Percentiles rank a stretch among this genome's conserved stretches.
These are phyloP conservation scores for Geotrichum bryndzae DNA, from an alignment of 1,139 yeast genomes.

Conservation along the genomic window DNA sequence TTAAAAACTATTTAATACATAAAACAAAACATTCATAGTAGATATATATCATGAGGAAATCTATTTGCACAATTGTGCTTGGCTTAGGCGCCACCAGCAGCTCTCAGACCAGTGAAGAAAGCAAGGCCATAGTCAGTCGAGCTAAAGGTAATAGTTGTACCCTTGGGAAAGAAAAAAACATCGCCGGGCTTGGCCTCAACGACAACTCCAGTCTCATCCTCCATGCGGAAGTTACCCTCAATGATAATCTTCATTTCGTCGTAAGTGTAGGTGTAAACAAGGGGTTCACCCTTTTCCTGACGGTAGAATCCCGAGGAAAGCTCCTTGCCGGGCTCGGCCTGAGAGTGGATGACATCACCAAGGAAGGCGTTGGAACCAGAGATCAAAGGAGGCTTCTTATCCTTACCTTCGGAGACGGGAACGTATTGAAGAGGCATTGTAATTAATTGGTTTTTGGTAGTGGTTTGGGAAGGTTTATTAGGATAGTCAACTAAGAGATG, in stretches of 20 bases:
- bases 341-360: conserved; percentile 56
- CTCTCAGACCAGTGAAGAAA: conserved; percentile 61
- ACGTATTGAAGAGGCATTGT: conserved; percentile 50
- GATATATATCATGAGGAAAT: background rate
- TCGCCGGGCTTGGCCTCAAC: conserved; percentile 58
- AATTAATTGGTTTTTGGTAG: conserved; percentile 8
- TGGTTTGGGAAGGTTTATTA: background rate
- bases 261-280: conserved; percentile 57
- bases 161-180: conserved; percentile 61
- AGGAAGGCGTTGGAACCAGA: conserved; percentile 59
- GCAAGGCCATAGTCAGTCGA: conserved; percentile 62
- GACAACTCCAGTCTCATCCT: conserved; percentile 57
- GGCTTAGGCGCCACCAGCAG: conserved; percentile 25
- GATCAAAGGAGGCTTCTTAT: conserved; percentile 50
- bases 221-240: conserved; percentile 56
- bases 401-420: conserved; percentile 50
- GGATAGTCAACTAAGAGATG: background rate
- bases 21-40: background rate
- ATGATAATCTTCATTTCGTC: conserved; percentile 68
- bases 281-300: conserved; percentile 60
- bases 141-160: conserved; percentile 60
- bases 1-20: background rate
- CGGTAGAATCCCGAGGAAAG: conserved; percentile 62
- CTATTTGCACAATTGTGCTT: background rate
- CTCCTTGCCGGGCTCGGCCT: conserved; percentile 52